Base-by-base conservation (phyloP, 805 yeast species). In the Wickerhamomyces tratensis region DNA sequence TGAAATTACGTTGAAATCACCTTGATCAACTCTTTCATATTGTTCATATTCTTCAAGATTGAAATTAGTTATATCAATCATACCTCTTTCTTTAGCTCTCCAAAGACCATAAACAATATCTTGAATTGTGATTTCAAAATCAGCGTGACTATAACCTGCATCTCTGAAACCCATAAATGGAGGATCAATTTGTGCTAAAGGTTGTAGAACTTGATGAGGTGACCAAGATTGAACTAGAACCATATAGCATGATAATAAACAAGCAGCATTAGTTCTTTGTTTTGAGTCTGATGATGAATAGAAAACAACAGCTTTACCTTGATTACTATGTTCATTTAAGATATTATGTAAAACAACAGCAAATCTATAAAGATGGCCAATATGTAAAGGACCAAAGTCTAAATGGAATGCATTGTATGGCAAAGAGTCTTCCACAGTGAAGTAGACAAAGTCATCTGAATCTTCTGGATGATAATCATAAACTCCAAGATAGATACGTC, bases 101-200 rank as follows among this genome's bases (percentile, higher is more conserved):
- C 98, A 93, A 57, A 93, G 78, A 4, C 95, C 98, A 53, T 93
- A 93, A 7, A 91, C 95, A 9, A 93, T 76, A 60, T 93, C 98
- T 62, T 93, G 98, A 46, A 93, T 86, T 12, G 95, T 79, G 47
- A 93, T 76, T 56, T 85, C 94, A 56, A 87, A 93, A 62, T 93
- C 98, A 3, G 98, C 96, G 44, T 81, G 81, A 3, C 96, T 86
- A 63, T 93, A 93, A 2, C 98, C 98, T 1, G 98, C 98, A 61
- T 93, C 98, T 60, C 98, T 72, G 64, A 89, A 93, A 1, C 89
- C 84, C 83, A 85, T 89, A 50, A 91, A 82, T 7, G 98, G 97
- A 3, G 95, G 96, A 40, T 84, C 88, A 6, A 81, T 77, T 61
- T 93, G 98, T 1, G 93, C 78, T 42, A 93, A 76, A 1, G 98